phyloP scores from a whole-genome alignment of 208 protist species.

The Leishmania aethiopica region DNA sequence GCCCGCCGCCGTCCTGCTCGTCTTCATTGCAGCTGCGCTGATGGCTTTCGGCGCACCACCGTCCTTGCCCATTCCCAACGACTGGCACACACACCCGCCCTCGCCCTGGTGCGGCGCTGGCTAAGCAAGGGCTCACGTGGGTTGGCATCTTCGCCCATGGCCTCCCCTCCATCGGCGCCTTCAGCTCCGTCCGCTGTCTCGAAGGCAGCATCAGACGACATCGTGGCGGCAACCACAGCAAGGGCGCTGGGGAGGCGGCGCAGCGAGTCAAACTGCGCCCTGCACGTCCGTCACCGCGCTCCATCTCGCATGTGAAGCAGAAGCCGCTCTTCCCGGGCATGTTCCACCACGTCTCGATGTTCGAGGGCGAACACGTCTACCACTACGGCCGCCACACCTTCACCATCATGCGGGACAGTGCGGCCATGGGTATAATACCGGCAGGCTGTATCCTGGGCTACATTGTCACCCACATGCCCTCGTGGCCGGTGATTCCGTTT shows the following conservation, averaged over 20 bases:
- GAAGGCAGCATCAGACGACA: background rate
- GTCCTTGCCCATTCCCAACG: background rate
- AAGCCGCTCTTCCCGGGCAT: constrained; percentile 64
- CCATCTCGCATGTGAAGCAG: constrained; percentile 69
- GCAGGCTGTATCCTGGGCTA: constrained; percentile 60
- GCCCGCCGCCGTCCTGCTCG: background rate
- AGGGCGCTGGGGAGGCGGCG: background rate
- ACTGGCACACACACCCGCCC: background rate
- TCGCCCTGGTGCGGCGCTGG: background rate
- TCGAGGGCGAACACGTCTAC: constrained; percentile 83
- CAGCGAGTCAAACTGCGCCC: constrained; percentile 13
- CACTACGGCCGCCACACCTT: constrained; percentile 74
- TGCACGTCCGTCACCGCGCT: constrained; percentile 18
- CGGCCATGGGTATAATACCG: constrained; percentile 53
- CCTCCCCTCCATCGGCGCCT: background rate
- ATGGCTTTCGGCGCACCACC: background rate
- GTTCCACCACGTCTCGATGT: constrained; percentile 49
- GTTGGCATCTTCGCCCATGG: background rate
- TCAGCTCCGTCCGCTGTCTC: background rate
- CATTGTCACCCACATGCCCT: constrained; percentile 35
- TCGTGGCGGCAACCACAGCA: background rate
- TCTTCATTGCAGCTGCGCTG: background rate
- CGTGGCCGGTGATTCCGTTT: constrained; percentile 36
- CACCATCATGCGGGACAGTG: constrained; percentile 61
- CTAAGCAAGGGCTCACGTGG: background rate